Evolutionary conservation across 2,329 filamentous ascomycete genomes (phyloP), one percentile per base, ranked within the genome.

Genomic region (Colletotrichum falcatum): DNA sequence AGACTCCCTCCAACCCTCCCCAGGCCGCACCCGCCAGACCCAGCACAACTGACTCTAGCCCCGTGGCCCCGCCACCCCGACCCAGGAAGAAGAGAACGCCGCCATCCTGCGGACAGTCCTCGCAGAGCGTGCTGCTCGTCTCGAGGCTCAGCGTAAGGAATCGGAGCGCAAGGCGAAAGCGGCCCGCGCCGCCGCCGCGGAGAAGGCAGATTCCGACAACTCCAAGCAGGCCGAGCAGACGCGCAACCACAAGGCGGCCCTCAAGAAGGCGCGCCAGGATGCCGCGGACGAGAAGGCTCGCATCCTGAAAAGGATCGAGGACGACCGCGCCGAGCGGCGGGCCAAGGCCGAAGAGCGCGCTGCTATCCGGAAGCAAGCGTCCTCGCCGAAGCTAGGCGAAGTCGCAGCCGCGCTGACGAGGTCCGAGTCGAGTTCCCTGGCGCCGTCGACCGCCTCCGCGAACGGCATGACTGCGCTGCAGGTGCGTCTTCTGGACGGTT

Each of bases 401-500:
- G 75, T 78, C 1, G 74, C 78, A 2, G 73, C 78, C 3, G 72
- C 79, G 14, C 65, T 79, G 44, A 75, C 78, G 46, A 78, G 76
- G 26, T 77, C 78, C 4, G 76, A 80, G 1, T 77, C 79, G 63
- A 81, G 77, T 49, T 79, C 75, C 74, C 58, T 78, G 18, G 75
- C 78, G 0, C 77, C 77, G 9, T 76, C 75, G 6, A 77, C 73
- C 23, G 67, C 67, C 16, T 46, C 39, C 11, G 76, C 70, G 42
- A 42, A 73, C 1, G 77, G 79, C 8, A 77, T 76, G 74, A 78
- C 81, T 0, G 88, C 91, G 23, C 83, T 98, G 1, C 94, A 96
- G 76, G 88, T 97, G 23, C 89, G 95, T 9, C 84, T 97, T 0
- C 92, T 97, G 66, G 94, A 98, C 77, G 95, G 95, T 12, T 91